Evolutionary conservation across 1,284 basidiomycete genomes (phyloP).

Genomic region (Laetiporus sulphureus): DNA sequence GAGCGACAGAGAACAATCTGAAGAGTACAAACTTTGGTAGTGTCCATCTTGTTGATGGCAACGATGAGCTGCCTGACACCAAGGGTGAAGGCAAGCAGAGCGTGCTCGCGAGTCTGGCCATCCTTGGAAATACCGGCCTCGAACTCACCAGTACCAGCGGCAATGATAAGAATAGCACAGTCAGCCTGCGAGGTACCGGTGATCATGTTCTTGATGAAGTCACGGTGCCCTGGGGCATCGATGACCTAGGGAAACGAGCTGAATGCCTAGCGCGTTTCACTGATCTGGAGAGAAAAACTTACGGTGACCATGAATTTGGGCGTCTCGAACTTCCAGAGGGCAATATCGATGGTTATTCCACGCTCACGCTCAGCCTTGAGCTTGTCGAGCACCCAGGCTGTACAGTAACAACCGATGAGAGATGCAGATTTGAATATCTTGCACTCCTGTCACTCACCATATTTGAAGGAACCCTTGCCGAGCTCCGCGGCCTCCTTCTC

Average conservation of each 20-base stretch:
- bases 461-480: conserved; percentile 99
- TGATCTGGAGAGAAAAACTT: conserved; percentile 26
- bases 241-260: conserved; percentile 59
- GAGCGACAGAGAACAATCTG: background rate
- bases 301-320: conserved; percentile 88
- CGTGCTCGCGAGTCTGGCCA: conserved; percentile 99
- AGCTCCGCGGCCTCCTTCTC: conserved; percentile 99
- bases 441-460: conserved; percentile 56
- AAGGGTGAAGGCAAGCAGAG: conserved; percentile 98
- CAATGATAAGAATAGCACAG: conserved; percentile 99
- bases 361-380: conserved; percentile 99
- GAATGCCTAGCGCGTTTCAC: background rate
- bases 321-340: conserved; percentile 99
- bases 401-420: conserved; percentile 19
- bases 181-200: conserved; percentile 99
- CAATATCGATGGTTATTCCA: conserved; percentile 99
- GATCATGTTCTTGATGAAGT: conserved; percentile 99
- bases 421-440: conserved; percentile 7
- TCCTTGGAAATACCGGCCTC: conserved; percentile 99
- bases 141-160: conserved; percentile 99
- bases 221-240: conserved; percentile 99
- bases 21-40: conserved; percentile 66
- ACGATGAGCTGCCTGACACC: conserved; percentile 99
- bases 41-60: conserved; percentile 99
- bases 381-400: conserved; percentile 99